Evolutionary conservation across 2,329 filamentous ascomycete genomes (phyloP), one percentile per base, ranked within the genome.

Genomic region (Beauveria caledonica): DNA sequence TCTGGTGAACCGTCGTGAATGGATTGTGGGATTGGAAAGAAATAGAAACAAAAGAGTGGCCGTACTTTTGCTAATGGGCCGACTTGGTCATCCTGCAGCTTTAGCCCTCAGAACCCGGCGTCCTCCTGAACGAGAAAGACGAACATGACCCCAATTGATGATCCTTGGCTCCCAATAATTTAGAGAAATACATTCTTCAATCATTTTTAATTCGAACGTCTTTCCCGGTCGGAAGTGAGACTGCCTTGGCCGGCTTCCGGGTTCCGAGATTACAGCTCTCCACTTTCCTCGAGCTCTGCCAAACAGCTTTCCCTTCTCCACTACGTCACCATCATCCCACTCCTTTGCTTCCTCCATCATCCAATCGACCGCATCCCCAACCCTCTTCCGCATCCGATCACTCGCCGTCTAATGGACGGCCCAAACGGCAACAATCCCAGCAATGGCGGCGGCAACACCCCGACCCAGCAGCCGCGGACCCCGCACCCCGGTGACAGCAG

Each of bases 401-500:
- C 48, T 27, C 21, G 29, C 45, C 29, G 9, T 7, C 17, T 27
- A 39, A 60, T 60, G 59, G 52, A 60, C 51, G 52, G 51, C 29
- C 42, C 59, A 11, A 51, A 45, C 27, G 40, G 49, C 40, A 44
- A 25, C 45, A 56, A 51, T 8, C 17, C 29, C 50, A 53, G 25
- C 49, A 53, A 36, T 17, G 36, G 51, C 51, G 49, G 40, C 58
- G 44, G 33, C 42, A 45, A n/a, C 56, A 23, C 21, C 45, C 19
- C 33, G 10, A 23, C 17, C 11, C 57, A 59, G 40, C 57, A 52
- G 11, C 48, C 29, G 33, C 42, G 42, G 25, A 25, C 27, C 25
- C 17, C 45, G 13, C 29, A 42, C 44, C 49, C 44, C 21, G 51
- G 19, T 53, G 60, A 58, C 19, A 65, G 64, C 58, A 59, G 64